A percentile compares a stretch with the other conserved stretches of the same genome.
Evolutionary conservation across 345 rosid species (phyloP).

Genomic region (Salix koriyanagi): DNA sequence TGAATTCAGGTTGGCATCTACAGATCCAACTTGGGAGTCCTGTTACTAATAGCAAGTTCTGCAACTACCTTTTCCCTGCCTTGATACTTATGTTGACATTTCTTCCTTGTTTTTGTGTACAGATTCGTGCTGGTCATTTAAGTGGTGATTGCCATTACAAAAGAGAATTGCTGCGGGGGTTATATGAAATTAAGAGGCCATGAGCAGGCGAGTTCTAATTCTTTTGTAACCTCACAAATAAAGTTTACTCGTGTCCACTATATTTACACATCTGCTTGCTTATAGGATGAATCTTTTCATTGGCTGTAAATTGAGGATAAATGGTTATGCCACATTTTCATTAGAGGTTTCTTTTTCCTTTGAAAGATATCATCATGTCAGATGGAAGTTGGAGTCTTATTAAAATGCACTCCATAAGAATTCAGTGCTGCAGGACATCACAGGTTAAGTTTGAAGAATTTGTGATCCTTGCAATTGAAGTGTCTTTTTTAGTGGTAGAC

Average conservation of each 20-base stretch:
- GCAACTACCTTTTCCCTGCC: not conserved
- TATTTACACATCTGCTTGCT: not conserved
- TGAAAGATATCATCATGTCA: not conserved
- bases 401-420: not conserved
- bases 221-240: not conserved
- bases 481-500: not conserved
- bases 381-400: not conserved
- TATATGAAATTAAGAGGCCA: constrained; percentile 73
- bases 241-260: not conserved
- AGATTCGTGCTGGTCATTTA: constrained; percentile 91
- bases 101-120: constrained; percentile 4
- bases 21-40: not conserved
- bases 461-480: not conserved
- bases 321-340: not conserved
- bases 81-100: not conserved
- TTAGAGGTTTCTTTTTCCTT: not conserved
- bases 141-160: constrained; percentile 96
- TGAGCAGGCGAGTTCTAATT: constrained; percentile 60
- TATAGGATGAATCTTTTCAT: not conserved
- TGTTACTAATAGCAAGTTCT: not conserved
- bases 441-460: not conserved
- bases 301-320: not conserved
- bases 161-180: constrained; percentile 75
- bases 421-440: not conserved
- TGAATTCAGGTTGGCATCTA: not conserved